These are phyloP conservation scores for Hymenotorrendiella dingleyae DNA, from an alignment of 2,329 filamentous ascomycete genomes.

Conservation along the genomic window DNA sequence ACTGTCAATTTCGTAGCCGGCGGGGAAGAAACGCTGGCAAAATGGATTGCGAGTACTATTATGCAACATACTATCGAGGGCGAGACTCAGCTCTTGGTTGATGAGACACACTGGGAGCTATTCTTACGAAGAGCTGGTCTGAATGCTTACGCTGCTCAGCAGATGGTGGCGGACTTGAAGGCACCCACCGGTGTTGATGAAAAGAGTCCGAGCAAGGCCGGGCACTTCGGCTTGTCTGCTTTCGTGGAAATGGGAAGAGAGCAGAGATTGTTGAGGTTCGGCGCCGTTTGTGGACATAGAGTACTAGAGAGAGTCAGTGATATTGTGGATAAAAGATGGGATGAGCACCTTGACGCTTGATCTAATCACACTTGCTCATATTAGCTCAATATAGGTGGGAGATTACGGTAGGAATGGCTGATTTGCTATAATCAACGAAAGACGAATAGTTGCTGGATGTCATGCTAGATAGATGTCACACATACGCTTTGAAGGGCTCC, in stretches of 20 bases:
- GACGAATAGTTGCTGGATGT: slow-evolving; percentile 9
- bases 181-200: slow-evolving; percentile 23
- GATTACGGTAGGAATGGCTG: background rate
- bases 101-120: slow-evolving; percentile 62
- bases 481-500: slow-evolving; percentile 11
- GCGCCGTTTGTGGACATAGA: slow-evolving; percentile 43
- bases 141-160: slow-evolving; percentile 68
- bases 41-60: slow-evolving; percentile 50
- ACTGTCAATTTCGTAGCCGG: slow-evolving; percentile 45
- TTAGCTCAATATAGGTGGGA: slow-evolving; percentile 1
- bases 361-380: too few species aligned
- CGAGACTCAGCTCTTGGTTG: slow-evolving; percentile 36
- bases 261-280: slow-evolving; percentile 46
- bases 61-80: slow-evolving; percentile 31
- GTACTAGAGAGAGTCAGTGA: slow-evolving; percentile 47
- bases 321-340: slow-evolving; percentile 42
- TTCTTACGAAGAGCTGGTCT: slow-evolving; percentile 61
- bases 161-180: slow-evolving; percentile 46
- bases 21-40: slow-evolving; percentile 42
- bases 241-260: slow-evolving; percentile 52
- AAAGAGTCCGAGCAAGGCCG: slow-evolving; percentile 14
- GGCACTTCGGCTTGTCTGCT: slow-evolving; percentile 40
- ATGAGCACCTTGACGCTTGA: too few species aligned
- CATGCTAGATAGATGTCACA: slow-evolving; percentile 10
- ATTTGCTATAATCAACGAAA: background rate